Evolutionary conservation across 1,284 basidiomycete genomes (phyloP), one percentile per base, ranked within the genome.

Genomic region (Mixia osmundae): DNA sequence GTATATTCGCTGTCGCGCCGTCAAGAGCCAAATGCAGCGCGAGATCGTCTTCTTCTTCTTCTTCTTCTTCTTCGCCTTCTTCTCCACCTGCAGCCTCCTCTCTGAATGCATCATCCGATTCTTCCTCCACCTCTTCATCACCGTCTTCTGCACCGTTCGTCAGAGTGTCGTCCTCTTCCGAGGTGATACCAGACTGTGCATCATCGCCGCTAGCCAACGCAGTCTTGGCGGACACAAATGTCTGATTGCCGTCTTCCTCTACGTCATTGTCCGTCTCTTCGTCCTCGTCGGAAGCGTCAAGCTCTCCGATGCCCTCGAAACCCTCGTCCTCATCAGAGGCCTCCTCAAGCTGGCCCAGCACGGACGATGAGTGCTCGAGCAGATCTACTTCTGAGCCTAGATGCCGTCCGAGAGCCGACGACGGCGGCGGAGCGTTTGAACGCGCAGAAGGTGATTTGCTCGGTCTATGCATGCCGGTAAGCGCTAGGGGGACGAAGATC

Each of bases 1-100:
- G 75, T 4, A 72, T 66, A 27, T 74, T 74, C 9, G 72, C 80
- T 42, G 70, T 67, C 47, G 78, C 80, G 39, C 71, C 64, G 50
- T 91, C 79, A 47, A 76, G 73, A 1, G 72, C 61, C 2, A 79
- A 80, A 0, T 78, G 82, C 12, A 94, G 61, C 33, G 67, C 68
- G 58, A 77, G 77, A 14, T 61, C 65, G 41, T 68, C 68, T 5
- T 57, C 65, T 22, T 61, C 65, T 14, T 59, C 62, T n/a, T 67
- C 68, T 24, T 64, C 71, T 34, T 72, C 67, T 8, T 61, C 66
- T 3, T 38, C 4, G 19, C 14, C 23, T 36, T 39, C 16, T 35
- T 28, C 46, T 14, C 47, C 49, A 15, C 47, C 46, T 21, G 43
- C 36, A 10, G 38, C 24, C 8, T 24, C 36, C 14, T 32, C 36